Percentiles rank a stretch among this genome's conserved stretches.
Conservation (phyloP, 768 basidiomycete genomes). For the Leccinum arenicola region DNA sequence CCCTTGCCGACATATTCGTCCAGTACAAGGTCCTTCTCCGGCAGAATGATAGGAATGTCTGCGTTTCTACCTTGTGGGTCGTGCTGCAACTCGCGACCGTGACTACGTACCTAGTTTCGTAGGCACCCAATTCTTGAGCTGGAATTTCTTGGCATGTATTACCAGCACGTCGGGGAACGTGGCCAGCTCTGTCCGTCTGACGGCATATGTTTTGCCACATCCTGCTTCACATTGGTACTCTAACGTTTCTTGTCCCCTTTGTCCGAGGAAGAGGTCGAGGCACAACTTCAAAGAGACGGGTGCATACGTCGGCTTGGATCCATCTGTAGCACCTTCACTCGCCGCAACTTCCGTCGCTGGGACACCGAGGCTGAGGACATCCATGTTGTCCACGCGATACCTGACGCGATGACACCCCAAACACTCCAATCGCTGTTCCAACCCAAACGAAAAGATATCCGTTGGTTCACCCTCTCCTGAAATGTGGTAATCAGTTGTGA, state of each 20-base stretch:
- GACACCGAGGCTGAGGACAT: slow-evolving; percentile 78
- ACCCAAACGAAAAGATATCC: slow-evolving; percentile 70
- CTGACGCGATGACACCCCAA: slow-evolving; percentile 72
- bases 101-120: slow-evolving; percentile 74
- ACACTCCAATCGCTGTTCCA: slow-evolving; percentile 89
- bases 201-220: slow-evolving; percentile 59
- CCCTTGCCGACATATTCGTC: slow-evolving; percentile 67
- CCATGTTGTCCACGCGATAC: slow-evolving; percentile 74
- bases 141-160: slow-evolving; percentile 91
- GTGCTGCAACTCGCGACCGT: not conserved
- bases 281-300: slow-evolving; percentile 61
- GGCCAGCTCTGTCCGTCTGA: slow-evolving; percentile 71
- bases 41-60: slow-evolving; percentile 86
- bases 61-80: not conserved
- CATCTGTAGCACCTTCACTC: slow-evolving; percentile 4
- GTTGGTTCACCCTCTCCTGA: slow-evolving; percentile 56
- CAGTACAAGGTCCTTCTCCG: slow-evolving; percentile 58
- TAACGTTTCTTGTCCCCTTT: slow-evolving; percentile 55
- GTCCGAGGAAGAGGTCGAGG: slow-evolving; percentile 46
- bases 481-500: not conserved
- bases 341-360: slow-evolving; percentile 48
- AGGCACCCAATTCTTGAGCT: slow-evolving; percentile 95
- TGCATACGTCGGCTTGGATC: slow-evolving; percentile 54
- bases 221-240: slow-evolving; percentile 85
- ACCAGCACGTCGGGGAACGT: slow-evolving; percentile 89